Percentiles rank a stretch among this genome's conserved stretches.
These are phyloP conservation scores for Rhizophora apiculata DNA, from an alignment of 345 rosid genomes.

Conservation along the genomic window DNA sequence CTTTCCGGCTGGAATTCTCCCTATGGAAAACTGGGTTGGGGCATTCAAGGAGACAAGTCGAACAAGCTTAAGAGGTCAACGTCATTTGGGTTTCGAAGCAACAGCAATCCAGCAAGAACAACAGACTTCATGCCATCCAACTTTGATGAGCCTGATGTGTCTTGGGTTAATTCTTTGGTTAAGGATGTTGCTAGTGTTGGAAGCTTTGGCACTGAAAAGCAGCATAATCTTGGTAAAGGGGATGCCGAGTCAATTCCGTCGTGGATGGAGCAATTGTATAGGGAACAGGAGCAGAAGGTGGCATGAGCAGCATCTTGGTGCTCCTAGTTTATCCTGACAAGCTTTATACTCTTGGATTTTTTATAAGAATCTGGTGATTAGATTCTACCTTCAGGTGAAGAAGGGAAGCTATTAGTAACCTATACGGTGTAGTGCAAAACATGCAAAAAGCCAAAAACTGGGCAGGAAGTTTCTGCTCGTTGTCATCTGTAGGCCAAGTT, in stretches of 20 bases:
- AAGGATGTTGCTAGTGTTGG: slow-evolving; percentile 59
- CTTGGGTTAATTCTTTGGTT: slow-evolving; percentile 87
- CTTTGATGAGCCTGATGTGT: slow-evolving; percentile 74
- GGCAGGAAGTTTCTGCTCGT: slow-evolving; percentile 8
- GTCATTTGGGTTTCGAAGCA: slow-evolving; percentile 72
- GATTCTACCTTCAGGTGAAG: slow-evolving; percentile 7
- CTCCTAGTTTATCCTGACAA: background rate
- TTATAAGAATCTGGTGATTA: slow-evolving; percentile 3
- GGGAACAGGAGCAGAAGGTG: slow-evolving; percentile 87
- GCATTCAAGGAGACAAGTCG: slow-evolving; percentile 76
- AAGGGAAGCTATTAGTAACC: background rate
- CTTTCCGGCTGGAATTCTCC: slow-evolving; percentile 79
- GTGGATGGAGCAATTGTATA: slow-evolving; percentile 88
- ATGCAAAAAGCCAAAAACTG: background rate
- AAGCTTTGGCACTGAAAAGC: slow-evolving; percentile 33
- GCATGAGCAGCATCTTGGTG: slow-evolving; percentile 38
- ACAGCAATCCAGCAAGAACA: slow-evolving; percentile 29
- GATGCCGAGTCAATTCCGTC: slow-evolving; percentile 42
- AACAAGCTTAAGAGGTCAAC: slow-evolving; percentile 78
- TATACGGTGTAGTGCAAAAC: too few relatives aligned
- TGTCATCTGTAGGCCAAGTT: background rate
- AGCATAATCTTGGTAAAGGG: slow-evolving; percentile 36
- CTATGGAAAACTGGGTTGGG: slow-evolving; percentile 83
- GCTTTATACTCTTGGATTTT: background rate
- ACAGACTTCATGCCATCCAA: slow-evolving; percentile 24